phyloP scores from a whole-genome alignment of 176 grass and related monocot genomes.

The Carex kokanica region DNA sequence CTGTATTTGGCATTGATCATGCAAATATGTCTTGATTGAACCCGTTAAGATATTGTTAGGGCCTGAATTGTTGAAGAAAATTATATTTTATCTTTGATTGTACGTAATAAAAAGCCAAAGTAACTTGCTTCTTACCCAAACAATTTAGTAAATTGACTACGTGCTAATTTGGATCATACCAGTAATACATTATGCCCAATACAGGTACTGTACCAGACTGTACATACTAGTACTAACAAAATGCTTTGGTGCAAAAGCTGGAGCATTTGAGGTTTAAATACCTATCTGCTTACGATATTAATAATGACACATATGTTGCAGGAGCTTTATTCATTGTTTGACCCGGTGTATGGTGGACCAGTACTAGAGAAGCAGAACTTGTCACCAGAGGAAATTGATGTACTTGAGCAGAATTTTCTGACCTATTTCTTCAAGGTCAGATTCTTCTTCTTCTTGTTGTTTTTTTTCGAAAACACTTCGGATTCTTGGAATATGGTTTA shows the following conservation, averaged over 20 bases:
- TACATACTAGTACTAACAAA: not conserved
- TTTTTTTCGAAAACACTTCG: not conserved
- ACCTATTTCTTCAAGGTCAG: constrained; percentile 78
- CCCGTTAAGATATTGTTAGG: not conserved
- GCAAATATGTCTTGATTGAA: not conserved
- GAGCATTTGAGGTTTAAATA: constrained; percentile 4
- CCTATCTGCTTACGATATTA: constrained; percentile 16
- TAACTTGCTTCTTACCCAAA: not conserved
- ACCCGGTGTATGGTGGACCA: constrained; percentile 70
- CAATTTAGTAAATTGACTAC: not conserved
- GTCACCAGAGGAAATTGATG: constrained; percentile 54
- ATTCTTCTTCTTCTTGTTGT: not conserved
- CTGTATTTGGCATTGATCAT: not conserved
- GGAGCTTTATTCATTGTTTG: constrained; percentile 88
- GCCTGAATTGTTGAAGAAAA: not conserved
- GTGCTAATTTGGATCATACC: not conserved
- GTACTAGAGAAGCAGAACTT: constrained; percentile 78
- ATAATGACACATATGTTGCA: constrained; percentile 32
- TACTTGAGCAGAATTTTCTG: constrained; percentile 85
- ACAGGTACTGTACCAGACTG: not conserved
- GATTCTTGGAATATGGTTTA: not conserved
- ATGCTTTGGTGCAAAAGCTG: not conserved
- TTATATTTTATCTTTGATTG: not conserved
- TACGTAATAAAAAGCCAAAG: not conserved
- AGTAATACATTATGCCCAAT: not conserved